Percentiles rank a stretch among this genome's conserved stretches.
These are phyloP conservation scores for Holtermannia corniformis DNA, from an alignment of 768 basidiomycete genomes.

Conservation along the genomic window DNA sequence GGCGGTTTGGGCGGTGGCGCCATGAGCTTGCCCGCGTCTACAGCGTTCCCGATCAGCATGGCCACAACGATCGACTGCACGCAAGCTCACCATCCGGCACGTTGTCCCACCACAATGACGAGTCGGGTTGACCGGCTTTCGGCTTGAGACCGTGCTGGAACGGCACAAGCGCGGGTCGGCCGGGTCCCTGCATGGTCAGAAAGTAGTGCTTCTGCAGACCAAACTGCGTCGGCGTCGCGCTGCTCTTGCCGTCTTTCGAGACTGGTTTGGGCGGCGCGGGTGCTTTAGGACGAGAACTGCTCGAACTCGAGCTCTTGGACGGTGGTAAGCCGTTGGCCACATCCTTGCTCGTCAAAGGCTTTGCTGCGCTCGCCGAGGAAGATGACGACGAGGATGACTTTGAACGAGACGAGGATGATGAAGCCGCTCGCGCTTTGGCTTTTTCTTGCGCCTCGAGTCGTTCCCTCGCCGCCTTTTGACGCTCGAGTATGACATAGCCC, in stretches of 20 bases:
- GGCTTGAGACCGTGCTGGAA: slow-evolving; percentile 39
- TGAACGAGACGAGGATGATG: slow-evolving; percentile 11
- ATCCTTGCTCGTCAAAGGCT: not conserved
- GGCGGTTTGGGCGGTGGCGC: slow-evolving; percentile 15
- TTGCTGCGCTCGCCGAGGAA: not conserved
- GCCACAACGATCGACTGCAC: not conserved
- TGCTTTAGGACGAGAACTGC: not conserved
- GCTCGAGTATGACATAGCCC: slow-evolving; percentile 32
- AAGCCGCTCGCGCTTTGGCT: slow-evolving; percentile 11
- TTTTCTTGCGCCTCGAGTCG: slow-evolving; percentile 18
- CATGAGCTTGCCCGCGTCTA: slow-evolving; percentile 32
- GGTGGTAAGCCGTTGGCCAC: not conserved
- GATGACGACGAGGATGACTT: slow-evolving; percentile 15
- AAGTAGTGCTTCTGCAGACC: slow-evolving; percentile 34
- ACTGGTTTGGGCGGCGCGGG: slow-evolving; percentile 22
- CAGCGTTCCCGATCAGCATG: not conserved
- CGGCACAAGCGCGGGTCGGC: slow-evolving; percentile 38
- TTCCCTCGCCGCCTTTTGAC: slow-evolving; percentile 31
- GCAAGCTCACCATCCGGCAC: slow-evolving; percentile 31
- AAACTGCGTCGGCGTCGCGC: slow-evolving; percentile 22
- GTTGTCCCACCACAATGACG: slow-evolving; percentile 41
- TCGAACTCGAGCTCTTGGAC: not conserved
- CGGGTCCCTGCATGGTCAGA: slow-evolving; percentile 41
- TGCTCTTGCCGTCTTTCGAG: slow-evolving; percentile 13
- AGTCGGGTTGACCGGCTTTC: slow-evolving; percentile 29